These are phyloP conservation scores for Salisapilia sapeloensis DNA, from an alignment of 352 stramenopile genomes.

Conservation along the genomic window DNA sequence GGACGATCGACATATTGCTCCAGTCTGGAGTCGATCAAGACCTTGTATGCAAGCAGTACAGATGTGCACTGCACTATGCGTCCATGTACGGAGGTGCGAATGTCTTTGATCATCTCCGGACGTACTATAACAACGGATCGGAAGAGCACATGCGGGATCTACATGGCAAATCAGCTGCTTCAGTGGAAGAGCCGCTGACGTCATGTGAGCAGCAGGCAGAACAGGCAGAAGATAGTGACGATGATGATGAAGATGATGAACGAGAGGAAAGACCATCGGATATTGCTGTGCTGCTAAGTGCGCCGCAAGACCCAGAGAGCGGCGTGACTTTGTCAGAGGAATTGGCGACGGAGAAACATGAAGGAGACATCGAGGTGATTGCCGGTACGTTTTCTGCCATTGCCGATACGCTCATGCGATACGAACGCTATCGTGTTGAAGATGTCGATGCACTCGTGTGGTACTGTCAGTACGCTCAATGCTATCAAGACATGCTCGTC, in stretches of 20 bases:
- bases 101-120: conserved; percentile 31
- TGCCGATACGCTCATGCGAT: conserved; percentile 27
- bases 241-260: conserved; percentile 9
- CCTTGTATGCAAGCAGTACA: conserved; percentile 48
- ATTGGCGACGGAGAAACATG: conserved; percentile 28
- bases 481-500: conserved; percentile 22
- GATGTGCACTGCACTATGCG: conserved; percentile 59
- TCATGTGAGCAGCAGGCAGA: no score
- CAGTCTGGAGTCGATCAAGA: conserved; percentile 32
- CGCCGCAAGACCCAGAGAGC: conserved; percentile 9
- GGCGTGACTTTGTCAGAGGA: conserved; percentile 19
- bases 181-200: conserved; percentile 24
- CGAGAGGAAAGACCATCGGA: conserved; percentile 17
- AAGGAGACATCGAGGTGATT: conserved; percentile 35
- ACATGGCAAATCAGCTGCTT: conserved; percentile 32
- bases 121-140: conserved; percentile 18
- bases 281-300: conserved; percentile 31
- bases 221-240: conserved; percentile 3
- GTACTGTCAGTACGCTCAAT: conserved; percentile 27
- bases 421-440: conserved; percentile 32
- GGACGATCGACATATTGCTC: conserved; percentile 61
- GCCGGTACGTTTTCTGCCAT: conserved; percentile 51
- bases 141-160: conserved; percentile 45
- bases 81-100: conserved; percentile 38
- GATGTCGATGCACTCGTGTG: conserved; percentile 48